Base-by-base conservation (phyloP, 768 basidiomycete species). In the Gautieria morchelliformis region DNA sequence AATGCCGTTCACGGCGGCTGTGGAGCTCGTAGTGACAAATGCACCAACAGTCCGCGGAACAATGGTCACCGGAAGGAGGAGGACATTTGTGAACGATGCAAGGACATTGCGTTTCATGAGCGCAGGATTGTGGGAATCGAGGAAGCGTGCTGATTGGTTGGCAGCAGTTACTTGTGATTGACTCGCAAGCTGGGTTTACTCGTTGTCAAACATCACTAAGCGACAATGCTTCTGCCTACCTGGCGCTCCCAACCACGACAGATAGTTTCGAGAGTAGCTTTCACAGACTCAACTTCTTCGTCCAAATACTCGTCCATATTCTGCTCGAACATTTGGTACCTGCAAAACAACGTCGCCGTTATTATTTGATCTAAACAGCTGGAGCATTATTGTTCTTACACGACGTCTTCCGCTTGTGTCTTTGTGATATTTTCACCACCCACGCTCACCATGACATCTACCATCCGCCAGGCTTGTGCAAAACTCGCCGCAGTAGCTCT, bases 261-360 rank as follows among this genome's bases (percentile, higher is more conserved):
- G 14, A 88, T 87, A 2, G 69, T 72, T 33, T 90, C 88, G 56
- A 96, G 81, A 0, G 78, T 73, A 5, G 76, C 77, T 64, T 92
- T 92, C 51, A 91, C 77, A 58, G 78, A 79, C 58, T 96, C 94
- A 5, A 87, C 78, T 68, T 99, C 95, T 66, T 97, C 93, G 59
- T 93, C 88, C 2, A 98, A 84, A 64, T 98, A 98, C 65, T 97
- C 94, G 66, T 96, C 94, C 91, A 98, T 96, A 68, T 94, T 89
- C 10, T 79, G 75, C 69, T 98, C 94, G 63, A 97, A 98, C 92
- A 97, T 96, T 47, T 78, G 81, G 68, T 91, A 95, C 12, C 93
- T 94, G 63, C 22, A 56, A 10, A 60, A 49, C 48, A 14, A 57
- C n/a, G 11, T 20, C 10, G 51, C 50, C 8, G n/a, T 44, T 44